phyloP scores from a whole-genome alignment of 345 rosid genomes.

The Salix brachista region DNA sequence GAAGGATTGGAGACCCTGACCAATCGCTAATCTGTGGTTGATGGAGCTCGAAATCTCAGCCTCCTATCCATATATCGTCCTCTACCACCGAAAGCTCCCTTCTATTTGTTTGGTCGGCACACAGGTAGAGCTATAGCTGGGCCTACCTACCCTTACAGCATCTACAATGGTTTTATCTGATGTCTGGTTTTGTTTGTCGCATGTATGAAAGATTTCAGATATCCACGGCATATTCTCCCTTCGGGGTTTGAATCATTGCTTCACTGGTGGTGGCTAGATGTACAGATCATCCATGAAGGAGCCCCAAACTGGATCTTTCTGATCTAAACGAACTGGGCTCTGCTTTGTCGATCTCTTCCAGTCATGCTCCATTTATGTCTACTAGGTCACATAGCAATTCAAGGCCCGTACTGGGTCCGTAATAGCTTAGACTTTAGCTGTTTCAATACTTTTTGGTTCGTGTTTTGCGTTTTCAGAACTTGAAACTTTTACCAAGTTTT shows the following conservation, averaged over 20 bases:
- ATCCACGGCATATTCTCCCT: not conserved
- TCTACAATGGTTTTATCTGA: not conserved
- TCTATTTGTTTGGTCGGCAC: not conserved
- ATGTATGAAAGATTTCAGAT: not conserved
- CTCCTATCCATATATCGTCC: constrained; percentile 21
- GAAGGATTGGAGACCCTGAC: constrained; percentile 18
- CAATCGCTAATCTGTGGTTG: constrained; percentile 24
- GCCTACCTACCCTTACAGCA: not conserved
- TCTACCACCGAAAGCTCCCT: constrained; percentile 7
- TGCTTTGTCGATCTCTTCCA: too few relatives aligned
- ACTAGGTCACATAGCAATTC: not conserved
- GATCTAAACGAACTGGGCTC: not conserved
- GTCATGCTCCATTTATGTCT: too few relatives aligned
- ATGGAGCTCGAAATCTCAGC: constrained; percentile 12
- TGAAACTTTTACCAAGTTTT: too few relatives aligned
- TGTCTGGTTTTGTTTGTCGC: not conserved
- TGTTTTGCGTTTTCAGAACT: not conserved
- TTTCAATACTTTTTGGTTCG: too few relatives aligned
- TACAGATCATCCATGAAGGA: not conserved
- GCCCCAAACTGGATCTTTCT: not conserved
- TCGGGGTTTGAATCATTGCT: not conserved
- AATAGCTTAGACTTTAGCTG: not conserved
- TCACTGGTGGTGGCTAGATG: not conserved
- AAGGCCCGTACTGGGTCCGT: not conserved
- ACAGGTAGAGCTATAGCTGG: not conserved